Evolutionary conservation across 352 stramenopile species (phyloP).

Genomic region (Globisporangium perplexum): DNA sequence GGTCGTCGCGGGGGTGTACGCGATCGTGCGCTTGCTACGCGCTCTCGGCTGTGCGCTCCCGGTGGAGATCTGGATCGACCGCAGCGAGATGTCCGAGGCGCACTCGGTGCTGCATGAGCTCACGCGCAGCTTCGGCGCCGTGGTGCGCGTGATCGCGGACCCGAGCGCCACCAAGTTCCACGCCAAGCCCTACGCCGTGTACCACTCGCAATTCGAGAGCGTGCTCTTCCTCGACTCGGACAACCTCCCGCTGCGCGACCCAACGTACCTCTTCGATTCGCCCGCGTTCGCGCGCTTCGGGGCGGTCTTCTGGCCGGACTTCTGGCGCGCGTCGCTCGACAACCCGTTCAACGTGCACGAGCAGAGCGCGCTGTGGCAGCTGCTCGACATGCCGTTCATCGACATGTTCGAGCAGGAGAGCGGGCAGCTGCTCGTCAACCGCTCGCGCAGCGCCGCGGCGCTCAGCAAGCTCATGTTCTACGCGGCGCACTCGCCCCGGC

Average conservation of each 20-base stretch:
- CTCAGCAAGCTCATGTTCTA: constrained; percentile 16
- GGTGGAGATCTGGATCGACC: constrained; percentile 58
- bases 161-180: no score
- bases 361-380: constrained; percentile 15
- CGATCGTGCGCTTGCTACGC: constrained; percentile 26
- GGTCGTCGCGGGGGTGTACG: constrained; percentile 39
- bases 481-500: not conserved
- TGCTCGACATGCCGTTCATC: constrained; percentile 25
- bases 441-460: constrained; percentile 8
- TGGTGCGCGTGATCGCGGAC: constrained; percentile 26
- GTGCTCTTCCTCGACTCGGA: constrained; percentile 28
- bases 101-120: no score
- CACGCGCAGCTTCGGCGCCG: no score
- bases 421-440: constrained; percentile 25
- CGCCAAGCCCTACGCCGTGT: constrained; percentile 21
- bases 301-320: constrained; percentile 32
- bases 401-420: constrained; percentile 39
- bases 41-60: constrained; percentile 29
- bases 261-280: constrained; percentile 27
- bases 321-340: constrained; percentile 20
- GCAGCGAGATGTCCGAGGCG: no score
- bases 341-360: not conserved
- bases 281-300: constrained; percentile 16
- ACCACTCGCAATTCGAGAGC: constrained; percentile 18
- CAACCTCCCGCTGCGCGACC: constrained; percentile 23